Evolutionary conservation across 306 rosid species (phyloP).

Genomic region (Vicia sativa): DNA sequence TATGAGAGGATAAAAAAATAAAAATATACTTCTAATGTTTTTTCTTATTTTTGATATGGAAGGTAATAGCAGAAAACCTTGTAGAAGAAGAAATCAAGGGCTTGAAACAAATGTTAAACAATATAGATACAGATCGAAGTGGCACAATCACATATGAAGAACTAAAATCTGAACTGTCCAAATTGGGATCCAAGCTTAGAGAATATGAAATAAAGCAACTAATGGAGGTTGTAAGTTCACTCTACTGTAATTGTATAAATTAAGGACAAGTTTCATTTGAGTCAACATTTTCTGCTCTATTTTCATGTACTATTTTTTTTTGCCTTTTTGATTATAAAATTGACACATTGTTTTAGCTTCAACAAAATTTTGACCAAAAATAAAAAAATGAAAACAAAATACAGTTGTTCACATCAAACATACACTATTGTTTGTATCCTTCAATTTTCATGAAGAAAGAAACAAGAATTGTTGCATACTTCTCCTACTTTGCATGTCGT

Average conservation of each 20-base stretch:
- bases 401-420: neutral
- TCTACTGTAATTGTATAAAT: neutral
- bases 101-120: constrained; percentile 84
- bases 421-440: neutral
- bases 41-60: constrained; percentile 29
- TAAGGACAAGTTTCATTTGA: neutral
- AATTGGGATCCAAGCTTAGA: constrained; percentile 80
- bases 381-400: neutral
- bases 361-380: neutral
- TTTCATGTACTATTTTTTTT: neutral
- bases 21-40: neutral
- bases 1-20: neutral
- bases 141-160: constrained; percentile 89
- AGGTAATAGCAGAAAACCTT: constrained; percentile 91
- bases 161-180: constrained; percentile 74
- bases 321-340: too few relatives aligned
- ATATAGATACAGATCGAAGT: constrained; percentile 87
- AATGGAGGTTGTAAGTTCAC: constrained; percentile 82
- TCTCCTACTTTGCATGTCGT: constrained; percentile 11
- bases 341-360: neutral
- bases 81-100: constrained; percentile 89
- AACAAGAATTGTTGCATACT: neutral
- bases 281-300: neutral
- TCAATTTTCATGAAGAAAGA: constrained; percentile 15
- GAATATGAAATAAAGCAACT: constrained; percentile 81